Percentiles rank a stretch among this genome's conserved stretches.
These are phyloP conservation scores for Kwoniella sp. DNA, from an alignment of 768 basidiomycete genomes.

Conservation along the genomic window DNA sequence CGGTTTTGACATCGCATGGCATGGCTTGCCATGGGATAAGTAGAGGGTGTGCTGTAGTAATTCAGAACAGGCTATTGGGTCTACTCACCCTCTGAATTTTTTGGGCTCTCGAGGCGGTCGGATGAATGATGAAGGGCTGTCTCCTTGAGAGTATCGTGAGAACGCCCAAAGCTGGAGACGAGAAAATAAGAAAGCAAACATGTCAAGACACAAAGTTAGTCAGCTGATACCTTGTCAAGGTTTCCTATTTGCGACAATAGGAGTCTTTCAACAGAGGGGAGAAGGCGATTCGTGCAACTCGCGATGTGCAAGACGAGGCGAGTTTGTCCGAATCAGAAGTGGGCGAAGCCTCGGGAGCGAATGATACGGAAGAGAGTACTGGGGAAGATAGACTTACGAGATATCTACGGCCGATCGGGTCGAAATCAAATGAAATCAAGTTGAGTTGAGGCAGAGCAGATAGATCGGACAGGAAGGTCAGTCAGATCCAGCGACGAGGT, in stretches of 20 bases:
- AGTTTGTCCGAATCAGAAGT: too few relatives aligned
- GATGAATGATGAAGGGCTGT: conserved; percentile 30
- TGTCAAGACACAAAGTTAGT: neutral
- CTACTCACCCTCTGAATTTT: conserved; percentile 47
- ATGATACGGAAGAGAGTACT: neutral
- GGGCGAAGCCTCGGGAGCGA: neutral
- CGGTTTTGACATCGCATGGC: too few relatives aligned
- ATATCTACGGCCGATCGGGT: conserved; percentile 23
- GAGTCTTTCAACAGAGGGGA: too few relatives aligned
- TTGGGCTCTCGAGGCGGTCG: conserved; percentile 38
- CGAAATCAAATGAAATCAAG: too few relatives aligned
- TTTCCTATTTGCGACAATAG: too few relatives aligned
- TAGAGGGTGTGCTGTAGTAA: neutral
- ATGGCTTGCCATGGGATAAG: too few relatives aligned
- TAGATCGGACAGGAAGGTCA: too few relatives aligned
- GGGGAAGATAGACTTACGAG: conserved; percentile 28
- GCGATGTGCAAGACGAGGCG: too few relatives aligned
- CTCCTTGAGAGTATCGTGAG: conserved; percentile 42
- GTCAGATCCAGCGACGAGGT: too few relatives aligned
- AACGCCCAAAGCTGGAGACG: conserved; percentile 45
- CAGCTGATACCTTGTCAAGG: too few relatives aligned
- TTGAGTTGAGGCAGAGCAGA: too few relatives aligned
- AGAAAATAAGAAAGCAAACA: neutral
- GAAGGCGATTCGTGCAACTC: too few relatives aligned
- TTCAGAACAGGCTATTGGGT: neutral